These are phyloP conservation scores for Fistulinella cinereoalba DNA, from an alignment of 1,284 basidiomycete species.

Conservation along the genomic window DNA sequence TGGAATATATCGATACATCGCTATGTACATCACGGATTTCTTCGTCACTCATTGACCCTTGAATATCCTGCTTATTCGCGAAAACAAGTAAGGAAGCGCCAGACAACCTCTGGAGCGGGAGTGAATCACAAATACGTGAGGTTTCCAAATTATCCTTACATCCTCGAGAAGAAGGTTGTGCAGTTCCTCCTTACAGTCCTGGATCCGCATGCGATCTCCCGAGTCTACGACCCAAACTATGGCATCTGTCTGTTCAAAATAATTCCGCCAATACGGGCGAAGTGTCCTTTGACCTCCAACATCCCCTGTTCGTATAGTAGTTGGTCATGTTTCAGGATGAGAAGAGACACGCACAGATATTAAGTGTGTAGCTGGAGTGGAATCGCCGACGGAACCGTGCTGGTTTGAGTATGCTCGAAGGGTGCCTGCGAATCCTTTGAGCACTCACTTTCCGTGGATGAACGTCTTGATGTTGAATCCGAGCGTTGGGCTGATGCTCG, in stretches of 20 bases:
- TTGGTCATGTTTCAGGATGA: conserved; percentile 9
- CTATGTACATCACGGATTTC: conserved; percentile 90
- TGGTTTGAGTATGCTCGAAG: conserved; percentile 22
- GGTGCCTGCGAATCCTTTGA: conserved; percentile 16
- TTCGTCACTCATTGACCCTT: conserved; percentile 76
- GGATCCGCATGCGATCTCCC: conserved; percentile 83
- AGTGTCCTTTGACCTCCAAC: conserved; percentile 96
- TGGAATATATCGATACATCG: conserved; percentile 33
- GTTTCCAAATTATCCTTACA: conserved; percentile 48
- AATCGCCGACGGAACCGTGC: conserved; percentile 19
- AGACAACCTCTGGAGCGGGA: conserved; percentile 67
- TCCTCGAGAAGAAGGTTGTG: conserved; percentile 87
- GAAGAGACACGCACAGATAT: conserved; percentile 70
- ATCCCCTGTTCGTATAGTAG: conserved; percentile 68
- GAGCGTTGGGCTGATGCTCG: conserved; percentile 86
- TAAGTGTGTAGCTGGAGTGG: conserved; percentile 76
- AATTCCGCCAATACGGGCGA: conserved; percentile 98
- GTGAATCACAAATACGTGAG: conserved; percentile 15
- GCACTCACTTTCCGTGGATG: conserved; percentile 77
- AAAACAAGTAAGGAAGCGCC: conserved; percentile 95
- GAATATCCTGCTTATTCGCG: conserved; percentile 99
- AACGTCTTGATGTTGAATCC: conserved; percentile 99
- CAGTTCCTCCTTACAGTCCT: conserved; percentile 87
- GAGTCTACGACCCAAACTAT: conserved; percentile 99
- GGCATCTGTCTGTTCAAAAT: conserved; percentile 98